Evolutionary conservation across 2,329 filamentous ascomycete genomes (phyloP), one percentile per base, ranked within the genome.

Genomic region (Grosmannia huntii): DNA sequence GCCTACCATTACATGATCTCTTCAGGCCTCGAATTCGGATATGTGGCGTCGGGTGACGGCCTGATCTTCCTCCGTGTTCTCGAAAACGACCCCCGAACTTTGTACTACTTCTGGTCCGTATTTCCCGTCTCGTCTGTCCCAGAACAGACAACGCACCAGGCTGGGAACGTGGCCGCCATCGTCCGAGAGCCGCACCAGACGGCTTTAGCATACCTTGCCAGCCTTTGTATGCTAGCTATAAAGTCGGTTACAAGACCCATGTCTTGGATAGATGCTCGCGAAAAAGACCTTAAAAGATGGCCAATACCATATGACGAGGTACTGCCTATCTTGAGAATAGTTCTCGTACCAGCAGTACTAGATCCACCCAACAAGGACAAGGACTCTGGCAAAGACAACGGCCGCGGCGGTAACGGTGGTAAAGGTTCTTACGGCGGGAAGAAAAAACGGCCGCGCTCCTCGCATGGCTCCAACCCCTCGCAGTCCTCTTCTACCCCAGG

Each of bases 1-100:
- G 50, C 56, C 1, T 61, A 49, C 44, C 58, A 61, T 36, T 60
- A 60, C 44, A 61, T 61, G 58, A 52, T 61, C 16, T 33, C 56
- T 1, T 52, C 58, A 2, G 60, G 58, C 36, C 56, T 61, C 5
- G 56, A 60, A 38, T 61, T 28, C 27, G 60, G 58, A 1, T 61
- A 61, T 28, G 58, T 61, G 33, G 53, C 60, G 11, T 54, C 58
- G 16, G 58, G 60, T 11, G 58, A 61, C 2, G 49, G 58, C 11
- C 49, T 61, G 7, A 44, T 61, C 4, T 58, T 61, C 7, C 44
- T 61, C 3, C 58, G 58, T 21, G 57, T 61, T 3, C 51, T 14
- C 1, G 44, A 60, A 36, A 46, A 59, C 23, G 53, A 57, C 4
- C 56, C 58, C 3, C 3, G 48, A 5, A 60, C 58, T 16, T 51